These are phyloP conservation scores for Aureobasidium sp. DNA, from an alignment of 2,329 filamentous ascomycete species.

Conservation along the genomic window DNA sequence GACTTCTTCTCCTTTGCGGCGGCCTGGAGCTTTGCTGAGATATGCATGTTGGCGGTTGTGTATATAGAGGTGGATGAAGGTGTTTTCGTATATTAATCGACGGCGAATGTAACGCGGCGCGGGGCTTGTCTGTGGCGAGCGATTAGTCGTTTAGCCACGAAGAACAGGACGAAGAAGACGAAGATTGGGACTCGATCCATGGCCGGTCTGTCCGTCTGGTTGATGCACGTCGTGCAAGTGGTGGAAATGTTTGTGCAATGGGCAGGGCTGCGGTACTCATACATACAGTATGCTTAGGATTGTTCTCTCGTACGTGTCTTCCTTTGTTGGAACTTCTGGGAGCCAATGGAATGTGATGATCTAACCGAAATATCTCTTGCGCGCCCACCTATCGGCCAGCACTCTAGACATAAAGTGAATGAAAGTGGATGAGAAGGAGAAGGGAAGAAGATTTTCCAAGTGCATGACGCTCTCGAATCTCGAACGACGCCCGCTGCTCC, in stretches of 20 bases:
- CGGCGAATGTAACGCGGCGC: neutral
- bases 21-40: constrained; percentile 82
- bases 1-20: constrained; percentile 71
- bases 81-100: neutral
- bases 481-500: neutral
- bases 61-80: neutral
- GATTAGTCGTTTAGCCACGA: constrained; percentile 1
- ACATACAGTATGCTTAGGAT: constrained; percentile 12
- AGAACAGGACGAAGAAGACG: constrained; percentile 13
- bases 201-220: neutral
- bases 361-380: constrained; percentile 41
- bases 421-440: neutral
- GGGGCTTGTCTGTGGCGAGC: neutral
- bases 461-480: constrained; percentile 12
- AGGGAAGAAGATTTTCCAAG: constrained; percentile 5
- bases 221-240: neutral
- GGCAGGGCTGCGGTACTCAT: neutral
- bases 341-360: neutral
- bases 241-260: neutral
- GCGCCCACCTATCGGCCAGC: constrained; percentile 45
- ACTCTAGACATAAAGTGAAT: constrained; percentile 30
- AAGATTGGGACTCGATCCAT: constrained; percentile 10
- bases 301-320: neutral
- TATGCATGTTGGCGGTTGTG: constrained; percentile 65
- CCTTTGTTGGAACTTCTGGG: neutral